Base-by-base conservation (phyloP, 768 basidiomycete genomes). In the Termitomyces sp. region DNA sequence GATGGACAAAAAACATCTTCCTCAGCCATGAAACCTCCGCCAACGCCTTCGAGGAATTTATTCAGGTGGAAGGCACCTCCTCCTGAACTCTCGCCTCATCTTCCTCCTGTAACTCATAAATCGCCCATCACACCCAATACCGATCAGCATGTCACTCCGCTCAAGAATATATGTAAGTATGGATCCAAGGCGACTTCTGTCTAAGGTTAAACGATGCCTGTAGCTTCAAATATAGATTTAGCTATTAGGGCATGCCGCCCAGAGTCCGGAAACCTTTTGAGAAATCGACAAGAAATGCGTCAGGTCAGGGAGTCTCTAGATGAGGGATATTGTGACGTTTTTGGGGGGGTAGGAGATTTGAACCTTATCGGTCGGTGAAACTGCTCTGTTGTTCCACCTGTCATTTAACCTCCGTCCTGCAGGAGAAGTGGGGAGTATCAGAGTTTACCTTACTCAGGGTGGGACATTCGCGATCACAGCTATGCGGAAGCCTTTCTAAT, bases 281-380 rank as follows among this genome's bases (percentile, higher is more conserved):
- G 77, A 52, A 91, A 89, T 67, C 73, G 83, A 48, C 77, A 87
- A 66, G 77, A 83, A 44, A 88, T 92, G 87, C 81, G 83, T 59
- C 75, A 78, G 50, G 82, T 95, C 34, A 87, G 82, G 63, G 91
- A 92, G 67, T 84, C 85, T 8, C 66, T 89, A n/a, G 78, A 90
- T 61, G 89, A 91, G 61, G 87, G 89, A 3, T 94, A 93, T 66
- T 93, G 92, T 62, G 92, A 94, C 69, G 72, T 86, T 13, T 87
- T 86, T 52, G 90, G 88, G 1, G 75, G 80, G 46, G 76, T 76
- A 18, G 82, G 81, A 8, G 81, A 91, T 66, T 71, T 93, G 55
- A 78, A 75, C 34, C 70, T 80, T 44, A 75, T 86, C n/a, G 91
- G 89, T 85, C 61, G 48, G 80, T 65, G 44, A 44, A 24, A 33